Evolutionary conservation across 495 filamentous ascomycete species (phyloP).

Genomic region (Penicillium desertorum): DNA sequence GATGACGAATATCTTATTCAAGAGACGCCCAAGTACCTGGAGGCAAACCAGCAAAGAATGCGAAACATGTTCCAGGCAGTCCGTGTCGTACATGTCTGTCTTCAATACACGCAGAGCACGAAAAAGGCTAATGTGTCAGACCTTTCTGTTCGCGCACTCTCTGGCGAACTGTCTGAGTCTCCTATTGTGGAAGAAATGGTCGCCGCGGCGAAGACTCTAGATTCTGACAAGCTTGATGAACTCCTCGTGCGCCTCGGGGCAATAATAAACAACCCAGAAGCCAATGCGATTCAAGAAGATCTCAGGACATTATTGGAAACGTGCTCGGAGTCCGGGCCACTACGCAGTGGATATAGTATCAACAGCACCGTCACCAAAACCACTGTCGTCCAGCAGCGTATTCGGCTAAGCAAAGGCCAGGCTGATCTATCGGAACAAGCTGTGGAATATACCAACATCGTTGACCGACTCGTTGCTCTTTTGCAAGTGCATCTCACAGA

Average conservation of each 20-base stretch:
- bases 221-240: slow-evolving; percentile 40
- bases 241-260: slow-evolving; percentile 25
- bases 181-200: slow-evolving; percentile 55
- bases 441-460: slow-evolving; percentile 69
- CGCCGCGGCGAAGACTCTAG: slow-evolving; percentile 47
- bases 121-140: slow-evolving; percentile 47
- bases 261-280: slow-evolving; percentile 17
- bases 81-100: slow-evolving; percentile 44
- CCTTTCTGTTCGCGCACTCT: slow-evolving; percentile 56
- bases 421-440: slow-evolving; percentile 72
- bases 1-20: slow-evolving; percentile 49
- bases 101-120: slow-evolving; percentile 40
- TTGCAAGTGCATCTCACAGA: slow-evolving; percentile 55
- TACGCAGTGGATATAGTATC: slow-evolving; percentile 75
- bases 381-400: slow-evolving; percentile 83
- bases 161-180: slow-evolving; percentile 55
- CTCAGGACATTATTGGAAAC: slow-evolving; percentile 38
- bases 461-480: slow-evolving; percentile 60
- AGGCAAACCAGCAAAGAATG: slow-evolving; percentile 43
- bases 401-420: slow-evolving; percentile 80
- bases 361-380: slow-evolving; percentile 72
- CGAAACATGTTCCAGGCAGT: slow-evolving; percentile 47
- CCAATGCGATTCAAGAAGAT: slow-evolving; percentile 25
- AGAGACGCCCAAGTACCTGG: slow-evolving; percentile 33
- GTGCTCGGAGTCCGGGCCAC: slow-evolving; percentile 44